Conservation (phyloP, 2,329 filamentous ascomycete species). For the Epichloe sibirici region DNA sequence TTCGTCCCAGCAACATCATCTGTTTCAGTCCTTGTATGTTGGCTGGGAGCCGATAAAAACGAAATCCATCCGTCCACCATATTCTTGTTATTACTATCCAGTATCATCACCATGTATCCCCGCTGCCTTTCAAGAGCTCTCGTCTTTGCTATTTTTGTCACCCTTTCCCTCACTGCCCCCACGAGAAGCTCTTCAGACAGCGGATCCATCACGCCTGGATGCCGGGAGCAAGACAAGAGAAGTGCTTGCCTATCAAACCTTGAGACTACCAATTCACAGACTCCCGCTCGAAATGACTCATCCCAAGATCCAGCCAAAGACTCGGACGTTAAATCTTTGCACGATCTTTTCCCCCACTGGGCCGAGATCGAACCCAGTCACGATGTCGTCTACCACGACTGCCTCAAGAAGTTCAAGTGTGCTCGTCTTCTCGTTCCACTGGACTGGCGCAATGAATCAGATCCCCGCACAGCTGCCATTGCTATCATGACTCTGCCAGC, state of each 20-base stretch:
- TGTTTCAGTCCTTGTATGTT: too few species aligned
- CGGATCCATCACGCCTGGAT: too few species aligned
- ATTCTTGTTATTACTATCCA: neutral
- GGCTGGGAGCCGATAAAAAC: neutral
- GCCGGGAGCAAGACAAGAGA: too few species aligned
- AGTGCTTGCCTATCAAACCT: neutral
- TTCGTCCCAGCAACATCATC: too few species aligned
- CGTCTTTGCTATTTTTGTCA: neutral
- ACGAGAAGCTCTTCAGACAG: conserved; percentile 14
- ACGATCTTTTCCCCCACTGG: conserved; percentile 14
- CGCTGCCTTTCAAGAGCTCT: neutral
- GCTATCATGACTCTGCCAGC: conserved; percentile 28
- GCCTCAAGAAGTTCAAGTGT: conserved; percentile 26
- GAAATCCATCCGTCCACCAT: neutral
- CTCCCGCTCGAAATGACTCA: neutral
- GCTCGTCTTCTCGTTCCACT: conserved; percentile 29
- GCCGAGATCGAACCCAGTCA: conserved; percentile 18
- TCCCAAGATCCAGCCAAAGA: neutral
- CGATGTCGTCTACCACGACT: conserved; percentile 25
- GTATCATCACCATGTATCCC: neutral
- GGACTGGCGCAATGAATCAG: conserved; percentile 23
- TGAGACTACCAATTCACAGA: neutral
- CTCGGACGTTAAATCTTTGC: neutral
- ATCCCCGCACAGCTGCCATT: conserved; percentile 19
- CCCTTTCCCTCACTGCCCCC: neutral